Percentiles rank a stretch among this genome's conserved stretches.
Evolutionary conservation across 1,139 yeast genomes (phyloP).

Genomic region (Pichia sp.): DNA sequence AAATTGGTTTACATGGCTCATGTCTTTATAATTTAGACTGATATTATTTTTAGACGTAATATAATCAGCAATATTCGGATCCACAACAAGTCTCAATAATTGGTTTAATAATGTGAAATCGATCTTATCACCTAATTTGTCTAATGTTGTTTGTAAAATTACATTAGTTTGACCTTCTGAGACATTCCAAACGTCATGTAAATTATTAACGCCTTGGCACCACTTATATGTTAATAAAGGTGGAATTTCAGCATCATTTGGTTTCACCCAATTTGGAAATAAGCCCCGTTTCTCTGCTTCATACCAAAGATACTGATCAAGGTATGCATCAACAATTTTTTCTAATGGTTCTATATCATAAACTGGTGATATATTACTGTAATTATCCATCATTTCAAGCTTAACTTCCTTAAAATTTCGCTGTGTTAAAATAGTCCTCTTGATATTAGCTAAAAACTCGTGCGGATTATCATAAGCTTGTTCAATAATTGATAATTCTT

Average conservation of each 20-base stretch:
- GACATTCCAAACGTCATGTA: conserved; percentile 73
- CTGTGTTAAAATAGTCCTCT: conserved; percentile 77
- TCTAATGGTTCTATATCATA: conserved; percentile 87
- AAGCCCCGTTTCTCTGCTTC: conserved; percentile 83
- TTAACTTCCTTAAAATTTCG: conserved; percentile 88
- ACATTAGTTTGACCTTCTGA: conserved; percentile 72
- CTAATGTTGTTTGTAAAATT: conserved; percentile 69
- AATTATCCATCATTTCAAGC: conserved; percentile 87
- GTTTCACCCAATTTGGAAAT: conserved; percentile 96
- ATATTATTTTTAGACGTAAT: conserved; percentile 89
- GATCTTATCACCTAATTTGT: conserved; percentile 71
- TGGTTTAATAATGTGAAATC: conserved; percentile 85
- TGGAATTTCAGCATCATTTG: conserved; percentile 89
- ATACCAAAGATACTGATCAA: conserved; percentile 94
- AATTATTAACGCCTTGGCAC: conserved; percentile 89
- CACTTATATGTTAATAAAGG: conserved; percentile 89
- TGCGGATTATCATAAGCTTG: conserved; percentile 97
- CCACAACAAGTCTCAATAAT: conserved; percentile 71
- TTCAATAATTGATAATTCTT: conserved; percentile 87
- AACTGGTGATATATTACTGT: conserved; percentile 77
- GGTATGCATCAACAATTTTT: conserved; percentile 91
- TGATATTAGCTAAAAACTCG: conserved; percentile 79
- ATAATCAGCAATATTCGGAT: conserved; percentile 90
- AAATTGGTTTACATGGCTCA: conserved; percentile 86
- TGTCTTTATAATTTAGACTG: conserved; percentile 78